Conservation (phyloP, 371 early-diverging fungal species). For the Nosema muscidifuracis region DNA sequence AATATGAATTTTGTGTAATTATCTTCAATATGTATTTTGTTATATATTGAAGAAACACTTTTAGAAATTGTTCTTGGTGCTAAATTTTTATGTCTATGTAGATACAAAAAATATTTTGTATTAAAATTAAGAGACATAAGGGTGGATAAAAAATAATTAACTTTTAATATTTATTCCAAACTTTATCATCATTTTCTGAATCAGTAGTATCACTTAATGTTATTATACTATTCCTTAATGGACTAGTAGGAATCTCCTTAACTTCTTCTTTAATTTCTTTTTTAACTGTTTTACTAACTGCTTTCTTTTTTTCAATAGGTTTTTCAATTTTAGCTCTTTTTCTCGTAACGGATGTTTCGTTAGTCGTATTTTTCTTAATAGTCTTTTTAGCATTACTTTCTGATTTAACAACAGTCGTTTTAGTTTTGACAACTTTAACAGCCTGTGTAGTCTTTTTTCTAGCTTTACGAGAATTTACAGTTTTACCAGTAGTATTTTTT, state of each 20-base stretch:
- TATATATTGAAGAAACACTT: not conserved
- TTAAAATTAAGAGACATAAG: not conserved
- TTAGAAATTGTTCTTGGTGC: slow-evolving; percentile 10
- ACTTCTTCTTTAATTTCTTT: not conserved
- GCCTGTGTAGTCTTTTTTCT: not conserved
- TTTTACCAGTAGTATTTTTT: slow-evolving; percentile 10
- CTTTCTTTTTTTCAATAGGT: not conserved
- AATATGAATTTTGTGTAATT: slow-evolving; percentile 7
- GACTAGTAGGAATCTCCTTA: slow-evolving; percentile 1
- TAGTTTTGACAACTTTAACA: not conserved
- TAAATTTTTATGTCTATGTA: not conserved
- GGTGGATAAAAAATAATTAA: not conserved
- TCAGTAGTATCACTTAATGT: slow-evolving; percentile 8
- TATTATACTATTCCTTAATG: not conserved
- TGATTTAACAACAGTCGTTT: not conserved
- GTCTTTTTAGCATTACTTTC: not conserved
- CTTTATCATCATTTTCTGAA: slow-evolving; percentile 25
- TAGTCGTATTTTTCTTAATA: not conserved
- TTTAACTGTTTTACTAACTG: not conserved
- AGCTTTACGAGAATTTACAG: not conserved
- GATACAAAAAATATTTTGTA: not conserved
- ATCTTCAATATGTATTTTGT: not conserved
- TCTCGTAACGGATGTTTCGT: not conserved
- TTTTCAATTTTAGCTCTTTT: not conserved
- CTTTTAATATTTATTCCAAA: not conserved